Evolutionary conservation across 768 basidiomycete species (phyloP).

Genomic region (Suillus subluteus): DNA sequence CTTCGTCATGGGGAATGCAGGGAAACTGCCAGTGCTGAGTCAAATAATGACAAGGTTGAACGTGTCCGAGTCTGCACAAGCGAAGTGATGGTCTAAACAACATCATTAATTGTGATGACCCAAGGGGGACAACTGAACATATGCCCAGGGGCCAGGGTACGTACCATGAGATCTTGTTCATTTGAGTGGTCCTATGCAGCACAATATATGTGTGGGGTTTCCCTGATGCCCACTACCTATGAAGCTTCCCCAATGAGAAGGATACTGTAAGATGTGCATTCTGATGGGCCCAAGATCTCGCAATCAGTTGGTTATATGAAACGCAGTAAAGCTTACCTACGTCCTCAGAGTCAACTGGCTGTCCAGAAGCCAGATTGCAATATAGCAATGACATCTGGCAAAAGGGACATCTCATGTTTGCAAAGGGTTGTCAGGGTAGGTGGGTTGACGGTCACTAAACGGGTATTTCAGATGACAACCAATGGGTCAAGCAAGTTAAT

Average conservation of each 20-base stretch:
- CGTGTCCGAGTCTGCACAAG: too few species aligned
- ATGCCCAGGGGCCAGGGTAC: background rate
- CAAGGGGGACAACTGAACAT: background rate
- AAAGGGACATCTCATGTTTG: constrained; percentile 2
- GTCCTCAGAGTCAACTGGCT: background rate
- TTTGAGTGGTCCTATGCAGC: background rate
- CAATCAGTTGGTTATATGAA: background rate
- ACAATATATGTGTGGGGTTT: background rate
- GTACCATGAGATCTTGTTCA: background rate
- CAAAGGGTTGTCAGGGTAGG: background rate
- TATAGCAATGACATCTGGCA: background rate
- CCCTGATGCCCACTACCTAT: background rate
- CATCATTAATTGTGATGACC: background rate
- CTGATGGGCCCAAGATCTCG: background rate
- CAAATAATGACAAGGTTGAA: background rate
- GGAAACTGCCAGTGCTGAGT: background rate
- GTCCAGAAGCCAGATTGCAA: constrained; percentile 3
- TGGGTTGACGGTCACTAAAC: background rate
- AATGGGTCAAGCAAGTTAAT: background rate
- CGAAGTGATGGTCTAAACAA: background rate
- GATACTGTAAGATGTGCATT: background rate
- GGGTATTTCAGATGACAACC: background rate
- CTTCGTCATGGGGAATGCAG: background rate
- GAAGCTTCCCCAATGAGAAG: background rate
- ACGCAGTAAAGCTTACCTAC: background rate